Evolutionary conservation across 345 rosid species (phyloP), one percentile per base, ranked within the genome.

Genomic region (Lenwebbia sp.): DNA sequence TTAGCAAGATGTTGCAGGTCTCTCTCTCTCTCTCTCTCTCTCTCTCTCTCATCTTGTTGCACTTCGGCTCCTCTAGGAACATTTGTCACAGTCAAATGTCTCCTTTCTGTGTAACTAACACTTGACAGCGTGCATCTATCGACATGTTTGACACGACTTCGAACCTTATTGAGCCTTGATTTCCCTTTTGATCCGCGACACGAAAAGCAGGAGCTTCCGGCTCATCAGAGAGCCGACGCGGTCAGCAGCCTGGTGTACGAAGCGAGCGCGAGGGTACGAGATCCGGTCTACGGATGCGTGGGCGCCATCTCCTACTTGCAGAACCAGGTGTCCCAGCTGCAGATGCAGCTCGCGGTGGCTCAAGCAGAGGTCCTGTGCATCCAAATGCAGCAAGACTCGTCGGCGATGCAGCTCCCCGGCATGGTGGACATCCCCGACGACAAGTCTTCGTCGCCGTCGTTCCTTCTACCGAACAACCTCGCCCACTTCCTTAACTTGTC

Each of bases 1-100:
- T 94, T 76, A 91, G 94, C 92, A 94, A 93, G 88, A 93, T 93
- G 94, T 85, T 94, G 91, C 96, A 93, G 95, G 96, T 93, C 12
- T 17, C 23, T 47, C 54, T 54, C 65, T 49, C 50, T 57, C 13
- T 50, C 81, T 40, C 70, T 55, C 54, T 76, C 37, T 49, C 21
- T 54, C 52, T 2, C 54, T 49, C 53, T 81, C 54, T 81, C 28
- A 49, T 49, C 47, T 70, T 37, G 81, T 37, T 70, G 81, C 81
- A 37, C 81, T 37, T 37, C 60, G 10, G 81, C 81, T 37, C 81
- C 81, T 70, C 13, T 70, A 19, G 81, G 81, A 70, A 41, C 47
- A 40, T 33, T 21, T 70, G 81, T 70, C 81, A 70, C 41, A 19
- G 47, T 37, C 26, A 22, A 70, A 70, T 37, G 81, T 70, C 47